Conservation (phyloP, 2,329 filamentous ascomycete genomes). For the Colletotrichum cordylinicola region DNA sequence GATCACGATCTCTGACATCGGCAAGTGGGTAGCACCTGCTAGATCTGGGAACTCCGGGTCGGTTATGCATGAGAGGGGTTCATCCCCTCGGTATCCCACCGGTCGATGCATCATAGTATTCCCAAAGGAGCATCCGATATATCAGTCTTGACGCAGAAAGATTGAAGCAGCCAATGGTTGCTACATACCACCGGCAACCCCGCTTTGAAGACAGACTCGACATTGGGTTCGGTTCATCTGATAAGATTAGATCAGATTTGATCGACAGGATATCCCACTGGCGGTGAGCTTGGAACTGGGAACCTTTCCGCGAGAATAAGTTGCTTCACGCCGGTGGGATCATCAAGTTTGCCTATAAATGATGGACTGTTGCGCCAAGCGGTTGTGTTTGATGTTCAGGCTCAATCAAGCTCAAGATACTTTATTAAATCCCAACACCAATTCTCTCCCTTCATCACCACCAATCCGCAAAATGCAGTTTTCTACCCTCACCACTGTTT, state of each 20-base stretch:
- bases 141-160: neutral
- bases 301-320: neutral
- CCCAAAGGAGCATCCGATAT: neutral
- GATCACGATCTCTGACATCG: neutral
- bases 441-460: neutral
- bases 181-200: neutral
- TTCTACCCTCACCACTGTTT: constrained; percentile 53
- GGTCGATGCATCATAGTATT: neutral
- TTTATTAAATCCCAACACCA: neutral
- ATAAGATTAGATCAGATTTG: neutral
- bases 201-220: neutral
- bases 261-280: neutral
- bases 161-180: neutral
- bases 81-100: neutral
- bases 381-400: neutral
- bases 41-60: neutral
- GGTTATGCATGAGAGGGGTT: neutral
- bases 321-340: neutral
- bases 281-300: neutral
- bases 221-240: neutral
- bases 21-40: neutral
- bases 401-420: neutral
- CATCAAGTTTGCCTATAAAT: neutral
- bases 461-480: constrained; percentile 33
- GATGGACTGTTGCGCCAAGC: neutral